Base-by-base conservation (phyloP, 1,284 basidiomycete species). In the Amylostereum chailletii region DNA sequence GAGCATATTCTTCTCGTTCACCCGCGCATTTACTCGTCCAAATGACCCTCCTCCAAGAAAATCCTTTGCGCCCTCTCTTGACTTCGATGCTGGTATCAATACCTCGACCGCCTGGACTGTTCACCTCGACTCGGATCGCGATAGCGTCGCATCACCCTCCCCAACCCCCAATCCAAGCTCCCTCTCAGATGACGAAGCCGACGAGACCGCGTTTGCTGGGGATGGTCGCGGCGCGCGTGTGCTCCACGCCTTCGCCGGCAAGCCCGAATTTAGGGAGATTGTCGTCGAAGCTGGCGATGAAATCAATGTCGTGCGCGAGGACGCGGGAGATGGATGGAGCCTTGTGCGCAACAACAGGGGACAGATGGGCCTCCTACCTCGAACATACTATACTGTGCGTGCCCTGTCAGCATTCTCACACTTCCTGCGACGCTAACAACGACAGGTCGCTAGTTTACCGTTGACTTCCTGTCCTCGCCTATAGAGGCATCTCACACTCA, bases 51-150 rank as follows among this genome's bases (percentile, higher is more conserved):
- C 55, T 27, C 51, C 53, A 7, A 50, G 51, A 43, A 41, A 46
- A 19, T 50, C 47, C 26, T 26, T 38, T 26, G 32, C 42, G 6
- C n/a, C 45, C 10, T 36, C 50, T 0, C 50, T 71, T 34, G 79
- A 79, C 48, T 87, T 88, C 57, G 86, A 88, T 62, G 77, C 80
- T 4, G 85, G 86, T 2, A 72, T 89, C 62, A 86, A 89, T 63
- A 74, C 83, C 3, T 89, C 86, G 1, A 65, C 72, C 2, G 86
- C 83, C 4, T 89, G 85, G 86, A 83, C 83, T 10, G 81, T 77
- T 50, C 76, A 79, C 52, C 67, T 79, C 6, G 72, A 75, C 52
- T 65, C 67, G 6, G 68, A 64, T 26, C 55, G 53, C 34, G 57
- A 51, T 32, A 48, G 52, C 45, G 34, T 55, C 45, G 48, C 58